phyloP scores from a whole-genome alignment of 495 filamentous ascomycete genomes.

The Peziza echinospora region DNA sequence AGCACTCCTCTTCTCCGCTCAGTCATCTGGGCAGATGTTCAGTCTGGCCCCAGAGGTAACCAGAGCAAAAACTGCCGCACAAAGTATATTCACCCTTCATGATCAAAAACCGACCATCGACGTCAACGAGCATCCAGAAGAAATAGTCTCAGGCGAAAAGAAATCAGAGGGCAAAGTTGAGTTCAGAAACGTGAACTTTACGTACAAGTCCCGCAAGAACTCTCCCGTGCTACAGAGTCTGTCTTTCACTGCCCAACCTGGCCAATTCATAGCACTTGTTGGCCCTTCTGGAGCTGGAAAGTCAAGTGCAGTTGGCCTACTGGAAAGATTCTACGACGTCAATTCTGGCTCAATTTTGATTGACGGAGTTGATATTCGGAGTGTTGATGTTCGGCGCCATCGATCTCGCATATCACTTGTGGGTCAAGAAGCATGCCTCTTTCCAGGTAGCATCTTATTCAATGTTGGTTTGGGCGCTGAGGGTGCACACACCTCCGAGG shows the following conservation, averaged over 20 bases:
- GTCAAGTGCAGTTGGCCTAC: conserved; percentile 25
- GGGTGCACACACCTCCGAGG: conserved; percentile 17
- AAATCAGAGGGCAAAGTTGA: conserved; percentile 17
- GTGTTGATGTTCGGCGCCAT: conserved; percentile 22
- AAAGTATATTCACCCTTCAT: conserved; percentile 17
- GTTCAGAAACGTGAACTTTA: conserved; percentile 24
- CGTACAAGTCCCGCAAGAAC: conserved; percentile 30
- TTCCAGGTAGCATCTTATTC: conserved; percentile 28
- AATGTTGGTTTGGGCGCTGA: conserved; percentile 26
- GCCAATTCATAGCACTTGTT: conserved; percentile 35
- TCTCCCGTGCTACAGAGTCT: conserved; percentile 24
- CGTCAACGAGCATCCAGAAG: conserved; percentile 18
- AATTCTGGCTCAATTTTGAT: conserved; percentile 27
- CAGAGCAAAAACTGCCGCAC: conserved; percentile 29
- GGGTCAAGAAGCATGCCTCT: conserved; percentile 29
- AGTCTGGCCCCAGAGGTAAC: conserved; percentile 40
- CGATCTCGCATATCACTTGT: conserved; percentile 25
- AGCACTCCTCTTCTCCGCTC: conserved; percentile 35
- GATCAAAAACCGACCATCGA: conserved; percentile 17
- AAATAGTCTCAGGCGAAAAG: not conserved
- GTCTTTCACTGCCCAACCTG: conserved; percentile 22
- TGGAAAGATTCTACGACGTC: conserved; percentile 30
- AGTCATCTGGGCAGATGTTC: conserved; percentile 44
- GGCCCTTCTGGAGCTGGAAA: conserved; percentile 40
- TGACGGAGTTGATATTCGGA: conserved; percentile 28